Percentiles rank a stretch among this genome's conserved stretches.
Conservation (phyloP, 176 grass and related monocot species). For the Microstegium vimineum region DNA sequence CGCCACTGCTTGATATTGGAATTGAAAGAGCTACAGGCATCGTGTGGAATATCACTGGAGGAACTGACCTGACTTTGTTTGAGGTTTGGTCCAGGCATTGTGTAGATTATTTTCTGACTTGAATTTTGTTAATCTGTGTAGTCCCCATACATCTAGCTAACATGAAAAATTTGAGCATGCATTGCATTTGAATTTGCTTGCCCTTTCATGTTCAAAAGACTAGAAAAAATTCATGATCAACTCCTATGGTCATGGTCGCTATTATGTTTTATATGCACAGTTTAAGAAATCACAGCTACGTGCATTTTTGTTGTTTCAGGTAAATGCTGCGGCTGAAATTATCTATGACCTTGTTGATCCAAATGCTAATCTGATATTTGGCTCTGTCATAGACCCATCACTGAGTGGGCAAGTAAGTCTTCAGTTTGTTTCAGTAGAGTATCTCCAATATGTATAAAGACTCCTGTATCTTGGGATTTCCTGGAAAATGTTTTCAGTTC, state of each 20-base stretch:
- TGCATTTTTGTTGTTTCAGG: constrained; percentile 42
- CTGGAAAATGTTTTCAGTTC: neutral
- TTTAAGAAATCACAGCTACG: neutral
- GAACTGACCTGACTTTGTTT: constrained; percentile 77
- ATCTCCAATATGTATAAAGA: neutral
- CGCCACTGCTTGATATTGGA: constrained; percentile 88
- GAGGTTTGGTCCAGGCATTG: constrained; percentile 52
- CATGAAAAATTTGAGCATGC: neutral
- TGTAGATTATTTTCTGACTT: constrained; percentile 17
- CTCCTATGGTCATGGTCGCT: neutral
- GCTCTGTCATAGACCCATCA: constrained; percentile 91
- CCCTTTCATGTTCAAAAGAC: neutral
- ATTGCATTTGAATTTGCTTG: neutral
- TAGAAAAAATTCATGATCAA: neutral
- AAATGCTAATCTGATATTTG: constrained; percentile 99
- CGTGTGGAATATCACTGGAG: constrained; percentile 94
- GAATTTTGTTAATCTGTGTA: neutral
- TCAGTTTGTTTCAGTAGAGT: constrained; percentile 14
- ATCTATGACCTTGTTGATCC: constrained; percentile 99
- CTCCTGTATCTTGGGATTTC: neutral
- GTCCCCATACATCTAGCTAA: neutral
- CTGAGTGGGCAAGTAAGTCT: constrained; percentile 84
- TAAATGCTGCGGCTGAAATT: constrained; percentile 92
- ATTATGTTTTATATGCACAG: neutral
- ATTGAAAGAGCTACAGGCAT: constrained; percentile 93